Evolutionary conservation across 176 grass and related monocot genomes (phyloP), one percentile per base, ranked within the genome.

Genomic region (Hordeum marinum): DNA sequence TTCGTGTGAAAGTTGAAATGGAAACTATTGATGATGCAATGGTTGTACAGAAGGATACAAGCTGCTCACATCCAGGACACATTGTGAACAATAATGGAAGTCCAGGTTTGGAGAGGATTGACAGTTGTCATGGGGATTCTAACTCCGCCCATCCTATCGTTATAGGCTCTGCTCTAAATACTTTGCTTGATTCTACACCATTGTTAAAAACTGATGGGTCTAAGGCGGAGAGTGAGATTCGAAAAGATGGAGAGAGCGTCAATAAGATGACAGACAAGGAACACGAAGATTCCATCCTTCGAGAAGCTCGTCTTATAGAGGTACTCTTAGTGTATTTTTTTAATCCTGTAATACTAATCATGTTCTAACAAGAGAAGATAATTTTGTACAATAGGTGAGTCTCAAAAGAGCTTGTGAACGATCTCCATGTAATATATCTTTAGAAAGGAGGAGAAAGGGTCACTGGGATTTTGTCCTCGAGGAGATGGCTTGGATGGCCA

Each of bases 401-500:
- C 57, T 88, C 83, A 98, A 89, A 54, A 90, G 81, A 63, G 87
- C 87, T 80, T 86, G 68, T 39, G 89, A 95, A 26, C 82, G 74
- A 63, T 91, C 89, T 79, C 57, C 29, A 20, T 87, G 81, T 80
- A 92, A 91, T 82, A 65, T 90, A 85, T 54, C 76, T 82, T 82
- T 92, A 83, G 96, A 98, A 68, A 95, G 88, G 86, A 94, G 89
- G 78, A 87, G 80, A 63, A 98, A 94, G 81, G 88, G 84, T 85
- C 91, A 98, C n/a, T 98, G 96, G 96, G 85, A 95, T 90, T 98
- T 95, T 90, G 93, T 98, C 54, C 83, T 98, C 13, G 93, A 95
- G 68, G 96, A 98, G 83, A 98, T 98, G 96, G 68, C 88, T 72
- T 98, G 96, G 96, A 88, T 95, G 91, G 96, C 96, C 11, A 98